Evolutionary conservation across 2,329 filamentous ascomycete genomes (phyloP).

Genomic region (Fusarium miscanthi): DNA sequence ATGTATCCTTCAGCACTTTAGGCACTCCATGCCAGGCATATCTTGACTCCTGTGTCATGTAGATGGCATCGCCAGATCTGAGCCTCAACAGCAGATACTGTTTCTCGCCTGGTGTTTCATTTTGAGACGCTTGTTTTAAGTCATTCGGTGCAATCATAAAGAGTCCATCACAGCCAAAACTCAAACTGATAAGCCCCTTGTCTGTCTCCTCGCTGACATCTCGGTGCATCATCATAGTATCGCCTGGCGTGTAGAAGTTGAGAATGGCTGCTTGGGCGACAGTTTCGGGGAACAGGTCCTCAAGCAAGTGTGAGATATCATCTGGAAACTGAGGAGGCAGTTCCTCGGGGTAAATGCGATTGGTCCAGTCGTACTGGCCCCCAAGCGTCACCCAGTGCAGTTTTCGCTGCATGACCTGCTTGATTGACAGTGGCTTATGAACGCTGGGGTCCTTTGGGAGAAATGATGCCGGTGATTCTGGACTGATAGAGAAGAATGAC

Average conservation of each 20-base stretch:
- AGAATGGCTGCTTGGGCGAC: slow-evolving; percentile 89
- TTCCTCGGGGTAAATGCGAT: slow-evolving; percentile 80
- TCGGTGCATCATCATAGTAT: slow-evolving; percentile 91
- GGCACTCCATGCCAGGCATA: slow-evolving; percentile 98
- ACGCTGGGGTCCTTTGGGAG: slow-evolving; percentile 75
- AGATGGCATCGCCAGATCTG: slow-evolving; percentile 86
- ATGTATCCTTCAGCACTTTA: slow-evolving; percentile 82
- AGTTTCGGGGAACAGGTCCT: slow-evolving; percentile 79
- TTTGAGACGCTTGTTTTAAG: slow-evolving; percentile 31
- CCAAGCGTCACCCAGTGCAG: slow-evolving; percentile 95
- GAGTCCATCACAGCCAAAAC: slow-evolving; percentile 88
- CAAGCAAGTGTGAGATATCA: slow-evolving; percentile 76
- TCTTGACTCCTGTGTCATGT: slow-evolving; percentile 84
- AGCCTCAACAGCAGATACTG: slow-evolving; percentile 72
- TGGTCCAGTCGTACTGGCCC: slow-evolving; percentile 96
- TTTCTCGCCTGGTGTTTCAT: slow-evolving; percentile 50
- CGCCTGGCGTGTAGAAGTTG: slow-evolving; percentile 90
- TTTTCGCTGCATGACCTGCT: slow-evolving; percentile 79
- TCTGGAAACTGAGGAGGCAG: slow-evolving; percentile 76
- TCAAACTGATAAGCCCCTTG: slow-evolving; percentile 83
- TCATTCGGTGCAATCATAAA: slow-evolving; percentile 81
- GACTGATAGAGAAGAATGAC: slow-evolving; percentile 67
- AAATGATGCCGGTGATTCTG: slow-evolving; percentile 65
- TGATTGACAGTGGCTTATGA: slow-evolving; percentile 79
- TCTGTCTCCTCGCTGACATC: slow-evolving; percentile 91